These are phyloP conservation scores for Nepenthes alata DNA, from an alignment of 179 eudicot genomes.

Conservation along the genomic window DNA sequence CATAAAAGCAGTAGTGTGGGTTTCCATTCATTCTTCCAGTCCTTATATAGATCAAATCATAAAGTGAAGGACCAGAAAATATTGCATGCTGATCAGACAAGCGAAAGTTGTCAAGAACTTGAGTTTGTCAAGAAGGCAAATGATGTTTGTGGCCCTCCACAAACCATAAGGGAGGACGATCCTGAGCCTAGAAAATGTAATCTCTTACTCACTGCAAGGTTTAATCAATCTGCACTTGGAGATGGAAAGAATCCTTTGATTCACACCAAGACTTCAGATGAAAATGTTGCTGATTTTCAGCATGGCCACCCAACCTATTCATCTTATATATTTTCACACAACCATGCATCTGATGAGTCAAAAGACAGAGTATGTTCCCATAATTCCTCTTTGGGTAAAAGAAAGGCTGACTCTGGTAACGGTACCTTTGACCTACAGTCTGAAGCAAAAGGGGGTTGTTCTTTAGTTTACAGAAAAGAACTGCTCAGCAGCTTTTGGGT, in stretches of 20 bases:
- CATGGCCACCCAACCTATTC: background rate
- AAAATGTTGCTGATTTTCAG: constrained; percentile 5
- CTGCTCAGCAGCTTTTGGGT: constrained; percentile 34
- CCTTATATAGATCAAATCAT: constrained; percentile 23
- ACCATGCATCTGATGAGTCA: background rate
- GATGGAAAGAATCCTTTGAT: background rate
- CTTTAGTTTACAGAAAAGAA: constrained; percentile 6
- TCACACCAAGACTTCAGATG: background rate
- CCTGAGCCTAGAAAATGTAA: constrained; percentile 4
- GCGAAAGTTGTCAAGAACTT: constrained; percentile 14
- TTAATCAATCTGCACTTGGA: constrained; percentile 2
- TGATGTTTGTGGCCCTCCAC: constrained; percentile 1
- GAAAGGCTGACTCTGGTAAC: constrained; percentile 6
- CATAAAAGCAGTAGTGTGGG: constrained; percentile 19
- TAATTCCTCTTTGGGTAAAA: constrained; percentile 12
- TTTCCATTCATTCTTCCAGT: constrained; percentile 34
- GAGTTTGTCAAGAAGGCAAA: constrained; percentile 8
- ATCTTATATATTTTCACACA: constrained; percentile 2
- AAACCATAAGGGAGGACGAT: constrained; percentile 8
- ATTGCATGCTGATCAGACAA: background rate
- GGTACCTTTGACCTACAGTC: constrained; percentile 3
- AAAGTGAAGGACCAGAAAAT: constrained; percentile 10
- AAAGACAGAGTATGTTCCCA: constrained; percentile 9
- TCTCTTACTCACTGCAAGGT: constrained; percentile 1
- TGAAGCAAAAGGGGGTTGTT: constrained; percentile 4